Evolutionary conservation across 805 yeast species (phyloP), one percentile per base, ranked within the genome.

Genomic region (Myxozyma udenii): DNA sequence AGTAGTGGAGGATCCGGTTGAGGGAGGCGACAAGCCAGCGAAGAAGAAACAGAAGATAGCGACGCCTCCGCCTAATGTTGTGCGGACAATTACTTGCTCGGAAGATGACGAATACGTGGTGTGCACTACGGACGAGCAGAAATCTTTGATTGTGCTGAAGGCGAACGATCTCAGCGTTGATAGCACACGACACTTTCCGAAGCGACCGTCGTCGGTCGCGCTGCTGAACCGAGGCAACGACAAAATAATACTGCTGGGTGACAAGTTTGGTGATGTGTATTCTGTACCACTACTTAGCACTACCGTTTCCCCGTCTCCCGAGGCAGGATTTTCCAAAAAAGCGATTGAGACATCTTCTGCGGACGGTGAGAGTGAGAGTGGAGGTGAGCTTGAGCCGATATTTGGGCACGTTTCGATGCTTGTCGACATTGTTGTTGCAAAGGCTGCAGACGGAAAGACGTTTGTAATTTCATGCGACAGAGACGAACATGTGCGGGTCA

Each of bases 371-470:
- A 51, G 30, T 11, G 57, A 52, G 22, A 55, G 53, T 36, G 56
- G 49, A 2, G 40, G 48, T 22, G 50, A 46, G 12, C 24, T 79
- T 40, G 77, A 73, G 35, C 97, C 97, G 2, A 75, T 91, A 4
- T 71, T 91, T 48, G 99, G 99, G 5, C 99, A 93, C 69, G 98
- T 93, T 3, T 90, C 97, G 2, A 88, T 93, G 96, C 77, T 93
- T 55, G 85, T 95, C n/a, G 88, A 83, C 57, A 77, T 90, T 1
- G 64, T 75, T 25, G 71, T 81, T 24, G 73, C 76, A 11, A 61
- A 62, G 2, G 66, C 69, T 40, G 68, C 73, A 5, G 77, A 74
- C 6, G 77, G 78, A 53, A 73, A 75, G 56, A 71, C 67, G 40
- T 84, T 69, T 53, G 66, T 90, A 14, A 74, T 91, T 49, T 82